Percentiles rank a stretch among this genome's conserved stretches.
Conservation (phyloP, 371 early-diverging fungal genomes). For the Catenaria anguillulae region DNA sequence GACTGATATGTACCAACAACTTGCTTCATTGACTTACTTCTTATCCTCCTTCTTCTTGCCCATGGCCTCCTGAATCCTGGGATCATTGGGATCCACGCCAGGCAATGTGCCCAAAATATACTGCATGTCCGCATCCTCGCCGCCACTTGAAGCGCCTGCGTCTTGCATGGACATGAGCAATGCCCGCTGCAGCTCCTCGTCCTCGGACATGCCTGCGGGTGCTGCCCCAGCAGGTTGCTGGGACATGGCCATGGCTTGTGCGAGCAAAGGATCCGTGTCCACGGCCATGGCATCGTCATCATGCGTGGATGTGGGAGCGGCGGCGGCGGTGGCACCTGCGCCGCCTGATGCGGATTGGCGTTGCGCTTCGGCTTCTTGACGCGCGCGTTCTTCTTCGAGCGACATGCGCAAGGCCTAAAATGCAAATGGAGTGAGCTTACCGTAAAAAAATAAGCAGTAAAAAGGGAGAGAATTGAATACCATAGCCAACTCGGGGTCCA, state of each 20-base stretch:
- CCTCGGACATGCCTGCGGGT: slow-evolving; percentile 47
- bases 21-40: slow-evolving; percentile 7
- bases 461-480: too few relatives aligned
- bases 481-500: slow-evolving; percentile 92
- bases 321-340: slow-evolving; percentile 19
- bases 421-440: neutral
- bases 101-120: slow-evolving; percentile 63
- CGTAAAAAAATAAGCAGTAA: neutral
- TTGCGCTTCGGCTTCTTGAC: slow-evolving; percentile 59
- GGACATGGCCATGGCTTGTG: slow-evolving; percentile 48
- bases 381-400: slow-evolving; percentile 87
- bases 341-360: slow-evolving; percentile 22
- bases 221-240: slow-evolving; percentile 36
- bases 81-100: slow-evolving; percentile 79
- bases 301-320: slow-evolving; percentile 17
- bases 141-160: too few relatives aligned
- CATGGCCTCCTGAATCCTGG: slow-evolving; percentile 33
- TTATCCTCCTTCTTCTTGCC: slow-evolving; percentile 6
- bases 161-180: slow-evolving; percentile 72
- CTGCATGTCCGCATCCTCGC: slow-evolving; percentile 26
- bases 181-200: slow-evolving; percentile 74
- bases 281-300: slow-evolving; percentile 29
- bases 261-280: slow-evolving; percentile 38
- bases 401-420: slow-evolving; percentile 82
- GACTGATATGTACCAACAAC: too few relatives aligned